Evolutionary conservation across 129 eudicot genomes (phyloP).

Genomic region (Arctium minus): DNA sequence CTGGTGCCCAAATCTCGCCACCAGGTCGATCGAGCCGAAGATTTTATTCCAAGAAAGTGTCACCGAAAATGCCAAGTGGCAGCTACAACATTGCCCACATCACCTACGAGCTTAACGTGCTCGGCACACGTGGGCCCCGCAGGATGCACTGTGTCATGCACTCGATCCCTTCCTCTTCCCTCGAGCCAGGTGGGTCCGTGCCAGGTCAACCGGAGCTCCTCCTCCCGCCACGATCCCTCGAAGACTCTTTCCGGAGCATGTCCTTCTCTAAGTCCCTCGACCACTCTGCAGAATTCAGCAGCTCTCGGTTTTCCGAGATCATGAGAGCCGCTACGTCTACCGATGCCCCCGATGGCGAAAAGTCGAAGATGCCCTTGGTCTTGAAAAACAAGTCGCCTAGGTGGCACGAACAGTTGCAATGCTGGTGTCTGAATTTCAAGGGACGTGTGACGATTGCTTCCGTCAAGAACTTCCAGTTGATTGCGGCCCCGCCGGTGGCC

Average conservation of each 20-base stretch:
- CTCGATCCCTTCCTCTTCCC: conserved; percentile 68
- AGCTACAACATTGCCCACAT: conserved; percentile 84
- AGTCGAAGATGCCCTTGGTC: conserved; percentile 56
- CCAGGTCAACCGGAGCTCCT: conserved; percentile 87
- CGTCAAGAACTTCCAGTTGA: conserved; percentile 81
- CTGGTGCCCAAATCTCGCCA: conserved; percentile 51
- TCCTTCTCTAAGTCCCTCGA: conserved; percentile 82
- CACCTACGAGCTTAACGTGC: conserved; percentile 78
- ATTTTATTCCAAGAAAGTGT: conserved; percentile 73
- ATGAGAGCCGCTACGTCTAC: conserved; percentile 35
- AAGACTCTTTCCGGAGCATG: conserved; percentile 78
- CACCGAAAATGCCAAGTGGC: conserved; percentile 83
- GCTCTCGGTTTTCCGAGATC: conserved; percentile 68
- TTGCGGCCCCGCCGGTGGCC: conserved; percentile 48
- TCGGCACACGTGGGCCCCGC: conserved; percentile 88
- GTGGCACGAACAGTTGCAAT: conserved; percentile 89
- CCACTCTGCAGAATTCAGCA: conserved; percentile 71
- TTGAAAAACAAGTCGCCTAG: conserved; percentile 86
- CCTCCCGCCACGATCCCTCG: conserved; percentile 66
- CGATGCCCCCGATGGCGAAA: conserved; percentile 44
- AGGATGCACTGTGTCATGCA: conserved; percentile 88
- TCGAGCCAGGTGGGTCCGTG: conserved; percentile 66
- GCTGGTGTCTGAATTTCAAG: conserved; percentile 81
- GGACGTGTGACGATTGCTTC: conserved; percentile 91
- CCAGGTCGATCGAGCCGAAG: conserved; percentile 74